These are phyloP conservation scores for Ilyonectria mors-panacis DNA, from an alignment of 2,329 filamentous ascomycete species.

Conservation along the genomic window DNA sequence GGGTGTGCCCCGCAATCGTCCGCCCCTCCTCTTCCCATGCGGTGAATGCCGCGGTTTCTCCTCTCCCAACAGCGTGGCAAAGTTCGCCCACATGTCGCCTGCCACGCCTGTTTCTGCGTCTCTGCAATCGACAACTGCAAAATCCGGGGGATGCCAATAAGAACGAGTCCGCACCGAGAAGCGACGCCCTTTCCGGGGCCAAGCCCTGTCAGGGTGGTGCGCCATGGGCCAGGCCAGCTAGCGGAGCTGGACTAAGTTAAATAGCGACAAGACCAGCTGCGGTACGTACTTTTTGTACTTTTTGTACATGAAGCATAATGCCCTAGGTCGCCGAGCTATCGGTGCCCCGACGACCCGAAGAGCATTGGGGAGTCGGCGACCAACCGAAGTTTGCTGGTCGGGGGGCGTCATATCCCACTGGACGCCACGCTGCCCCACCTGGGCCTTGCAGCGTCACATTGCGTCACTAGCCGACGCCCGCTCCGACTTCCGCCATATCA, in stretches of 20 bases:
- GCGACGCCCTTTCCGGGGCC: constrained; percentile 38
- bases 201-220: constrained; percentile 30
- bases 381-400: constrained; percentile 38
- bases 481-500: constrained; percentile 48
- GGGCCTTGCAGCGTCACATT: constrained; percentile 18
- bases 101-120: neutral
- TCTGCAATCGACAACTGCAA: constrained; percentile 18
- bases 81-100: constrained; percentile 1
- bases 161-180: constrained; percentile 44
- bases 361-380: constrained; percentile 35
- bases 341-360: constrained; percentile 45
- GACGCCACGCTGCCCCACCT: constrained; percentile 11
- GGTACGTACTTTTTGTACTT: neutral
- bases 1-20: constrained; percentile 24
- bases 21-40: constrained; percentile 14
- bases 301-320: neutral
- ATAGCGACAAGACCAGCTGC: neutral
- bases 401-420: constrained; percentile 15
- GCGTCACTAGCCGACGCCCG: constrained; percentile 47
- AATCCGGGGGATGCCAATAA: constrained; percentile 49
- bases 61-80: constrained; percentile 9
- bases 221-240: constrained; percentile 6
- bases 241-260: neutral
- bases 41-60: neutral
- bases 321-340: constrained; percentile 15